Evolutionary conservation across 2,329 filamentous ascomycete species (phyloP).

Genomic region (Leptographium radiaticola): DNA sequence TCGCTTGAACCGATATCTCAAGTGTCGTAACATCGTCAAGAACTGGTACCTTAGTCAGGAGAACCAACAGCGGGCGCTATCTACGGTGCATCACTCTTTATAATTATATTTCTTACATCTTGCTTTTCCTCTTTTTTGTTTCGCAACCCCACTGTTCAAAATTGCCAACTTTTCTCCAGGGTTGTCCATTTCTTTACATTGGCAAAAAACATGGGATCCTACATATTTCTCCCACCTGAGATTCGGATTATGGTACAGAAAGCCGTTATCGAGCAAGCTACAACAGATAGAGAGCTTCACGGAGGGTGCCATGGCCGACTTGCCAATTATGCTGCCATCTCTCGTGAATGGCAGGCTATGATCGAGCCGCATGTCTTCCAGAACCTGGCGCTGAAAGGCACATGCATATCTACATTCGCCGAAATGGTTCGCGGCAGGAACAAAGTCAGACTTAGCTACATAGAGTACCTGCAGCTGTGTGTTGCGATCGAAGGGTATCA

Average conservation of each 20-base stretch:
- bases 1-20: too few species aligned
- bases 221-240: background rate
- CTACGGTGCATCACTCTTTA: too few species aligned
- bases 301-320: background rate
- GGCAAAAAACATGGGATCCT: too few species aligned
- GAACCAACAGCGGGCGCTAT: too few species aligned
- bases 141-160: too few species aligned
- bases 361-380: background rate
- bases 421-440: background rate
- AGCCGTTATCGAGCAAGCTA: background rate
- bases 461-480: background rate
- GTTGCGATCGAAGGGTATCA: background rate
- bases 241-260: background rate
- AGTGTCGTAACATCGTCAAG: too few species aligned
- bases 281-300: background rate
- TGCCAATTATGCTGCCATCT: background rate
- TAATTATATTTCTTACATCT: too few species aligned
- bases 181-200: too few species aligned
- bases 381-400: background rate
- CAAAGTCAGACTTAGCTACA: background rate
- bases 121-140: too few species aligned
- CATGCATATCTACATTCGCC: background rate
- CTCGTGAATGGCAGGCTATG: background rate
- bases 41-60: too few species aligned
- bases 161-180: too few species aligned